A percentile compares a stretch with the other conserved stretches of the same genome.
Evolutionary conservation across 2,329 filamentous ascomycete genomes (phyloP).

Genomic region (Elsinoe batatas): DNA sequence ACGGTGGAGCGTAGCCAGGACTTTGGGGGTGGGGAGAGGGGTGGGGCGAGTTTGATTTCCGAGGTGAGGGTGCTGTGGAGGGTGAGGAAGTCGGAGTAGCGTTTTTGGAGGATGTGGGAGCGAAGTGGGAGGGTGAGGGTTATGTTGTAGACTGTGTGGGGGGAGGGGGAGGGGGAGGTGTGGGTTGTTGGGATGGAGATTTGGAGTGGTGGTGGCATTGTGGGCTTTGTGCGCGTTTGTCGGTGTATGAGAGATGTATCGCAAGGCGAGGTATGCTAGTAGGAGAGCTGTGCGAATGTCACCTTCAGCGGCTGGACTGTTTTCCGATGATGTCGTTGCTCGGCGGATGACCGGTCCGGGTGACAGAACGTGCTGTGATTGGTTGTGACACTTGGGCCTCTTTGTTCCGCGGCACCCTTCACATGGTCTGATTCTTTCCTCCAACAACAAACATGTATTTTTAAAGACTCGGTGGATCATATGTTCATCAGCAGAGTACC

Average conservation of each 20-base stretch:
- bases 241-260: background rate
- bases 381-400: background rate
- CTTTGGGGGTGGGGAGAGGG: constrained; percentile 59
- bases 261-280: background rate
- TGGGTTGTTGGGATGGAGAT: constrained; percentile 41
- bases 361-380: background rate
- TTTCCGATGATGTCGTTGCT: constrained; percentile 11
- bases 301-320: background rate
- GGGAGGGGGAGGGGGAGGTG: constrained; percentile 48
- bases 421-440: background rate
- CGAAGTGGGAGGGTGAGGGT: constrained; percentile 65
- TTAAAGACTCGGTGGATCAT: background rate
- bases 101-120: constrained; percentile 66
- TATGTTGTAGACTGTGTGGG: constrained; percentile 71
- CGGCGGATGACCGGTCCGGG: background rate
- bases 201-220: constrained; percentile 36
- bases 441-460: background rate
- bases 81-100: constrained; percentile 67
- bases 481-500: too few species aligned
- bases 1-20: constrained; percentile 69
- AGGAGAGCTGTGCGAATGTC: background rate
- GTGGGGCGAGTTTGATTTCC: constrained; percentile 54
- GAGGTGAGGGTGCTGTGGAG: constrained; percentile 55
- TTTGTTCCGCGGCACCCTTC: background rate
- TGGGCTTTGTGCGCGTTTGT: background rate